Base-by-base conservation (phyloP, 345 rosid genomes). In the Microthlaspi erraticum region DNA sequence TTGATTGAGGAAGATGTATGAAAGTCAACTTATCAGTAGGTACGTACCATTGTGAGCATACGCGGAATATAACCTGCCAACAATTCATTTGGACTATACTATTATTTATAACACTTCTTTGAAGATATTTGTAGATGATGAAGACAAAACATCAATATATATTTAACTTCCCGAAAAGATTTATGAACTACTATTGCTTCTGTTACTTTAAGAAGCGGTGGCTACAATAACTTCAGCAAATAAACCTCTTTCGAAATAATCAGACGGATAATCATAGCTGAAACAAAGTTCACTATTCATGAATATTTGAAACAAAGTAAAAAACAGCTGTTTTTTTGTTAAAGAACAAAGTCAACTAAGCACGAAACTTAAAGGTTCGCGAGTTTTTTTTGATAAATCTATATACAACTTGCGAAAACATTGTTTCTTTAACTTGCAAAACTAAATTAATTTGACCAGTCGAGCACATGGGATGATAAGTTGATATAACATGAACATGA, bases 11-110 rank as follows among this genome's bases (percentile, higher is more conserved):
- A 41, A 53, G 51, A 53, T 71, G 19, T 52, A 41, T 52, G 12
- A 71, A 71, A 71, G 64, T 61, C 68, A 72, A 72, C 64, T 63
- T 72, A 72, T 72, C 76, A 38, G 10, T 50, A 37, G 26, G 65
- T 59, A 12, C 23, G 65, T 59, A 12, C 23, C 39, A 18, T 19
- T 31, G 61, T 20, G 62, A 67, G 71, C 43, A 68, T 56, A 33
- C 45, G 72, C 55, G 43, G 16, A 8, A 5, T 68, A 68, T 44
- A 18, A 31, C 10, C 23, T 44, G 26, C 54, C 54, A 43, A 32
- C 20, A 42, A 36, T 43, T 56, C 55, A 34, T 45, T 20, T 45
- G 52, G 42, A 56, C 52, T 55, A 43, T 11, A 17, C 41, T 8
- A 37, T 65, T 36, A 12, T 36, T 20, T 53, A 26, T 51, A 52